Evolutionary conservation across 192 early-diverging fungal genomes (phyloP), one percentile per base, ranked within the genome.

Genomic region (Lobulomyces angularis): DNA sequence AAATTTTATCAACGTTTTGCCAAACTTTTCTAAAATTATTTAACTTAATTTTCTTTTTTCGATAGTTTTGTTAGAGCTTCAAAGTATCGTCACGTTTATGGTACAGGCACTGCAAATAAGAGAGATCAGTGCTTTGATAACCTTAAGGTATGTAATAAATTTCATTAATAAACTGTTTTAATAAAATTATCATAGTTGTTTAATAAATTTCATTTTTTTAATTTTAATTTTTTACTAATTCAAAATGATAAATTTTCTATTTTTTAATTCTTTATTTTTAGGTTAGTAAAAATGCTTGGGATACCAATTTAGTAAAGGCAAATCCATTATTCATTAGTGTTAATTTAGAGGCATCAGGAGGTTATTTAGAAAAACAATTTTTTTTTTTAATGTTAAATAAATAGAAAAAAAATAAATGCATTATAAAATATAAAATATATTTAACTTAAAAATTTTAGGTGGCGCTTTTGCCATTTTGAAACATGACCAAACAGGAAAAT

Each of bases 391-490:
- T 35, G 14, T 53, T 6, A 5, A 51, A 55, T 26, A 50, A 34
- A 23, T 21, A 35, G 33, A 33, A n/a, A n/a, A n/a, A n/a, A n/a
- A 22, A 45, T 45, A 1, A 46, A n/a, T 17, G 17, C 12, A 33
- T 18, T 11, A 9, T 46, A 5, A 28, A 1, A 23, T 19, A 27
- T 25, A 27, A 18, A 0, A 24, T 21, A 12, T 46, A 27, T 19
- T 30, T 30, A 39, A 18, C 31, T 31, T 30, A 19, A 12, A 19
- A 19, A 19, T 31, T 18, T 18, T 33, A 70, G 94, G 94, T 58
- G 95, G 95, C 34, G 84, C 92, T 3, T 98, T 98, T 71, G 83
- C 84, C 44, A 87, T 98, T n/a, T 75, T 98, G 35, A 83, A 90
- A 8, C 75, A 74, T 41, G 62, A 62, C 25, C 71, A 61, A 50